phyloP scores from a whole-genome alignment of 257 asterid genomes.

The Thymus mandschuricus region DNA sequence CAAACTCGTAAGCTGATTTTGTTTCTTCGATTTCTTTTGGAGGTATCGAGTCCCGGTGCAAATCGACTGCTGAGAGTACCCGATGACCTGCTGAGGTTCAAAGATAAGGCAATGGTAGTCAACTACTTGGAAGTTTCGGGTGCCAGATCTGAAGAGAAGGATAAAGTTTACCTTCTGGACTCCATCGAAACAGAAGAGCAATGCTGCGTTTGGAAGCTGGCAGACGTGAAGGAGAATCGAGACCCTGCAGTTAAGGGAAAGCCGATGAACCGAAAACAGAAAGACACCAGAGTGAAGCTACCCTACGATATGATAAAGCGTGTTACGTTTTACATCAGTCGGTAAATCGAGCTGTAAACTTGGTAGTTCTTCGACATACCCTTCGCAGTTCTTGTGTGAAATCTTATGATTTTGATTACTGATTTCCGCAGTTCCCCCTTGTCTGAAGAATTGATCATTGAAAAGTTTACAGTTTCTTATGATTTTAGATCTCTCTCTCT shows the following conservation, averaged over 20 bases:
- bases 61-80: constrained; percentile 86
- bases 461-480: neutral
- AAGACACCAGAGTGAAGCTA: constrained; percentile 48
- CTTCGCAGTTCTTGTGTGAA: constrained; percentile 4
- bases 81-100: constrained; percentile 75
- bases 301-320: constrained; percentile 5
- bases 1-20: constrained; percentile 3
- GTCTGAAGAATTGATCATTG: constrained; percentile 3
- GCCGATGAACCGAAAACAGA: constrained; percentile 80
- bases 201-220: constrained; percentile 80
- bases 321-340: constrained; percentile 54
- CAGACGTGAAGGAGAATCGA: constrained; percentile 88
- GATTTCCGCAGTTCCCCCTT: neutral
- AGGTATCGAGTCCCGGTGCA: constrained; percentile 95
- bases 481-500: neutral
- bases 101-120: constrained; percentile 74
- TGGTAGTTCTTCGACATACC: neutral
- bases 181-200: constrained; percentile 61
- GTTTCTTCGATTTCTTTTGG: constrained; percentile 17
- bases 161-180: constrained; percentile 64
- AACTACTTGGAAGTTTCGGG: constrained; percentile 53
- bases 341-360: constrained; percentile 25
- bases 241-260: constrained; percentile 84
- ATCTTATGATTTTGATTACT: neutral
- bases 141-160: constrained; percentile 43